Evolutionary conservation across 352 stramenopile genomes (phyloP).

Genomic region (Thalassiosira tumida): DNA sequence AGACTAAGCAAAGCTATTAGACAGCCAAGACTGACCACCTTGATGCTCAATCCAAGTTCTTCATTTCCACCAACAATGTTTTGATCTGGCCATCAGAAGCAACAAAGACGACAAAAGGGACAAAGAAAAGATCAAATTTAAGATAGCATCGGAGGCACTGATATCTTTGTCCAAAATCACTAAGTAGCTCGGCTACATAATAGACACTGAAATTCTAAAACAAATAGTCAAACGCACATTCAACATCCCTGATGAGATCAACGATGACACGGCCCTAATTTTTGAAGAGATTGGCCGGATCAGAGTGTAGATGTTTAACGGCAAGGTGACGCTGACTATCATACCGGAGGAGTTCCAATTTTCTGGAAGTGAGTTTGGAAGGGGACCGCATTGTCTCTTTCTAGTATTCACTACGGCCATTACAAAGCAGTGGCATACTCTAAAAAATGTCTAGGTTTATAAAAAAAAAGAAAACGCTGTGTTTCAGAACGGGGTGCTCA

Average conservation of each 20-base stretch:
- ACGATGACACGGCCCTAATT: neutral
- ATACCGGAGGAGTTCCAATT: slow-evolving; percentile 13
- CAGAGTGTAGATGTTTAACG: neutral
- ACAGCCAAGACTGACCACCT: neutral
- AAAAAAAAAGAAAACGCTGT: slow-evolving; percentile 1
- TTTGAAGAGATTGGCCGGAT: slow-evolving; percentile 8
- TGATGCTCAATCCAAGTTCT: neutral
- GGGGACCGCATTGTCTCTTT: slow-evolving; percentile 6
- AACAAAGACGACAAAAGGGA: no score
- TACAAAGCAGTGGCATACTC: slow-evolving; percentile 19
- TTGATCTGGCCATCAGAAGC: no score
- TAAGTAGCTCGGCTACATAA: slow-evolving; percentile 32
- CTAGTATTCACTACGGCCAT: slow-evolving; percentile 32
- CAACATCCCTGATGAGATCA: neutral
- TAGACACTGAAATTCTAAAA: slow-evolving; percentile 1
- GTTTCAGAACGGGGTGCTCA: neutral
- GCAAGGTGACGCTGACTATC: slow-evolving; percentile 20
- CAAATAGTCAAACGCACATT: neutral
- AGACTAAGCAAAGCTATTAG: neutral
- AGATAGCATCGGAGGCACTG: neutral
- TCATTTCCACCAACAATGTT: slow-evolving; percentile 7
- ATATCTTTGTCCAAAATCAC: slow-evolving; percentile 5
- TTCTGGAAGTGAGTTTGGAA: neutral
- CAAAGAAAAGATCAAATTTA: slow-evolving; percentile 9
- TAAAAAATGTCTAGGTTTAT: neutral